Conservation (phyloP, 495 filamentous ascomycete genomes). For the Xylaria castorea region DNA sequence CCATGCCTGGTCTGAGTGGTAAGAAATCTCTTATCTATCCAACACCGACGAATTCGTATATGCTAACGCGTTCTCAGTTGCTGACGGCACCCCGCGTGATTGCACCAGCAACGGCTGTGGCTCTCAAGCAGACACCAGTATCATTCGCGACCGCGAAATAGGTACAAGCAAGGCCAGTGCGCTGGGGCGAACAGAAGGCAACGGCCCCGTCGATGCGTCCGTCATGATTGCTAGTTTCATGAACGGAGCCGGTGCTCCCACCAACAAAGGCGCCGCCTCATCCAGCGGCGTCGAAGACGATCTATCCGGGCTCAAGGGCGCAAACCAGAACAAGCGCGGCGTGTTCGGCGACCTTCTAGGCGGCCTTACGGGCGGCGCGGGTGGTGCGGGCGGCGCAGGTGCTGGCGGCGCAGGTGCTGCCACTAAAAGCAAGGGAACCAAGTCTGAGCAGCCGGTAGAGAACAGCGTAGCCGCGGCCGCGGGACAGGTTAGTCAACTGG, state of each 20-base stretch:
- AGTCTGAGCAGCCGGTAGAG: conserved; percentile 48
- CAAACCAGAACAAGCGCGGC: conserved; percentile 27
- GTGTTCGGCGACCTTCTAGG: conserved; percentile 29
- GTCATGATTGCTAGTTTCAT: conserved; percentile 55
- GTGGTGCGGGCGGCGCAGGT: conserved; percentile 21
- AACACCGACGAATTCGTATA: not conserved
- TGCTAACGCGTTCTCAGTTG: conserved; percentile 43
- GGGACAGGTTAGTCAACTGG: conserved; percentile 33
- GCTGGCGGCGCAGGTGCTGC: conserved; percentile 21
- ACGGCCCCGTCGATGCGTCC: conserved; percentile 59
- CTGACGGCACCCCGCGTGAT: conserved; percentile 64
- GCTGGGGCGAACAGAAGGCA: conserved; percentile 63
- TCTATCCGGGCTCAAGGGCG: conserved; percentile 29
- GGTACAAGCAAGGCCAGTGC: conserved; percentile 53
- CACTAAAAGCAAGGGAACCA: conserved; percentile 38
- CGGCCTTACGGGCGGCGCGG: conserved; percentile 28
- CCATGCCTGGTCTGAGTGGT: conserved; percentile 61
- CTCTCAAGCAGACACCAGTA: conserved; percentile 57
- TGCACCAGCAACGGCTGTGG: conserved; percentile 60
- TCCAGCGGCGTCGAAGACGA: conserved; percentile 46
- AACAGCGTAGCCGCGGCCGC: conserved; percentile 50
- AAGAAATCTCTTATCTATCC: conserved; percentile 18
- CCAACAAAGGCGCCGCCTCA: conserved; percentile 42
- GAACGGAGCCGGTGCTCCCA: conserved; percentile 42
- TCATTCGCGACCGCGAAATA: conserved; percentile 60